phyloP scores from a whole-genome alignment of 148 eudicot species.

The Camellia granthamiana region DNA sequence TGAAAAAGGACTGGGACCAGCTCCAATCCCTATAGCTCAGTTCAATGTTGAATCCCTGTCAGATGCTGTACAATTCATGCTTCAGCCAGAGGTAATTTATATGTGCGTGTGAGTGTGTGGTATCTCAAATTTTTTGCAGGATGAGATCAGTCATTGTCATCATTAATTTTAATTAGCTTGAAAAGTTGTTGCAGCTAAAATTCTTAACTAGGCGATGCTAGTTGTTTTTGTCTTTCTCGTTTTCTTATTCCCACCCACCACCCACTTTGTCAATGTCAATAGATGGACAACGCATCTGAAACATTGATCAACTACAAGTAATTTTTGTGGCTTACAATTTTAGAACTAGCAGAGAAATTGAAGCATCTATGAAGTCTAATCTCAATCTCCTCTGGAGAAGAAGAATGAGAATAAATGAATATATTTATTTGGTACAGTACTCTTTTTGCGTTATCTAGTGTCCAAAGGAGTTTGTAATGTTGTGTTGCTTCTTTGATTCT shows the following conservation, averaged over 20 bases:
- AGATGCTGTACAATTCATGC: conserved; percentile 75
- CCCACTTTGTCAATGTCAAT: background rate
- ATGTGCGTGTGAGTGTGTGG: background rate
- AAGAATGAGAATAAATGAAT: background rate
- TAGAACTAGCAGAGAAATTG: background rate
- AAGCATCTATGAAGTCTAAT: background rate
- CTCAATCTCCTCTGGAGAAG: background rate
- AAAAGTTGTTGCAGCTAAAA: background rate
- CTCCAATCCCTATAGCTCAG: conserved; percentile 74
- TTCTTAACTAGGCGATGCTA: background rate
- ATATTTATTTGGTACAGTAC: background rate
- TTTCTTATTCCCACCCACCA: background rate
- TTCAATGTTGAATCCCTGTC: conserved; percentile 69
- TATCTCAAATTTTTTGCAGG: background rate
- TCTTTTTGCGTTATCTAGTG: background rate
- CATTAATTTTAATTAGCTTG: background rate
- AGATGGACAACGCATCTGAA: background rate
- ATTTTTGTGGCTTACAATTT: background rate
- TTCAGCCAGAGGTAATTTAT: conserved; percentile 70
- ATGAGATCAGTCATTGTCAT: background rate
- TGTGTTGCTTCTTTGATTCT: background rate
- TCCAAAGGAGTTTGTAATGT: background rate
- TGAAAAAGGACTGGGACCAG: conserved; percentile 83
- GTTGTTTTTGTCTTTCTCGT: background rate
- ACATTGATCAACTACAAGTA: background rate